Evolutionary conservation across 2,329 filamentous ascomycete species (phyloP).

Genomic region (Fusarium sp.): DNA sequence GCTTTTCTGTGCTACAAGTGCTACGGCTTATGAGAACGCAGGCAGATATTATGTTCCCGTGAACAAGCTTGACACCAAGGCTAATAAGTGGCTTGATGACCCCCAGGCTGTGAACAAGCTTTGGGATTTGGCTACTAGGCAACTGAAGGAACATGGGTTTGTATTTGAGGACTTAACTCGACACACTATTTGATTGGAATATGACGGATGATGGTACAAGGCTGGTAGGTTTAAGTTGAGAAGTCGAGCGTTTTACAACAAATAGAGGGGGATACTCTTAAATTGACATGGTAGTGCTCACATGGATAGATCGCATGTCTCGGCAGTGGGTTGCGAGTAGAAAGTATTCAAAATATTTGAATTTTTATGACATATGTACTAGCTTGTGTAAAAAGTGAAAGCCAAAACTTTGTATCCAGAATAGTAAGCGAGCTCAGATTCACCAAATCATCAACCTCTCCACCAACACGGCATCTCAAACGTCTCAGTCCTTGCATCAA

Average conservation of each 20-base stretch:
- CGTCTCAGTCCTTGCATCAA: too few species aligned
- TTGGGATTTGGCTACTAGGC: constrained; percentile 16
- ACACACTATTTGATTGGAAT: not conserved
- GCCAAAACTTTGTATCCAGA: too few species aligned
- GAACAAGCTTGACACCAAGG: constrained; percentile 25
- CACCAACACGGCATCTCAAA: too few species aligned
- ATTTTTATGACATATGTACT: too few species aligned
- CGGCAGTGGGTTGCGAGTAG: too few species aligned
- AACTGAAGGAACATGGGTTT: constrained; percentile 18
- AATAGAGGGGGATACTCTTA: not conserved
- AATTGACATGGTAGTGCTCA: too few species aligned
- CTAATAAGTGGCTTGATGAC: constrained; percentile 38
- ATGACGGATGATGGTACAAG: not conserved
- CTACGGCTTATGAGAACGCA: not conserved
- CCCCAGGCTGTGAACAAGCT: constrained; percentile 18
- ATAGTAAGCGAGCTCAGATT: too few species aligned
- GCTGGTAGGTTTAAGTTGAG: not conserved
- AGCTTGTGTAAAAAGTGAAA: too few species aligned
- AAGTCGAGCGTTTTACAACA: not conserved
- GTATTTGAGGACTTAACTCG: not conserved
- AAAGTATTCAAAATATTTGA: too few species aligned
- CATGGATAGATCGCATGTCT: too few species aligned
- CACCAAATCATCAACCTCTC: too few species aligned
- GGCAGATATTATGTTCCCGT: constrained; percentile 35
- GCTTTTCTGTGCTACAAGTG: constrained; percentile 37